Evolutionary conservation across 371 early-diverging fungal genomes (phyloP).

Genomic region (Batkoa obscura): DNA sequence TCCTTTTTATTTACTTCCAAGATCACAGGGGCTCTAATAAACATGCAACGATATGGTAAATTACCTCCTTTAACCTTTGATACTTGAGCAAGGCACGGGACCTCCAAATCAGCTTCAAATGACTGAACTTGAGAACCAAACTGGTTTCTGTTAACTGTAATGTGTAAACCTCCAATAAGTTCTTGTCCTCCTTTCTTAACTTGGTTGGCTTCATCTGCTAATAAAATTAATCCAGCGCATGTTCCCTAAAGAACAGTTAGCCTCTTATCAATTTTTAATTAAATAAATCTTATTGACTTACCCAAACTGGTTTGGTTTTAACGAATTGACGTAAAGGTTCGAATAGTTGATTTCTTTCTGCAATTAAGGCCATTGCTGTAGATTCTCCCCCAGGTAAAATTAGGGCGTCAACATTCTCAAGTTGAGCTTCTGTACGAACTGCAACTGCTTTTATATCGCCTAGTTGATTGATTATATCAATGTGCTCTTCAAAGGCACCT

Average conservation of each 20-base stretch:
- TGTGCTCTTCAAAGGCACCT: slow-evolving; percentile 84
- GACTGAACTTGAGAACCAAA: slow-evolving; percentile 85
- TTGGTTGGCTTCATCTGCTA: slow-evolving; percentile 49
- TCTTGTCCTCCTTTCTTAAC: slow-evolving; percentile 72
- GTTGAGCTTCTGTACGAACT: slow-evolving; percentile 43
- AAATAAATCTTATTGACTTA: slow-evolving; percentile 6
- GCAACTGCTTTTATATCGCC: slow-evolving; percentile 36
- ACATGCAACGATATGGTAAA: slow-evolving; percentile 53
- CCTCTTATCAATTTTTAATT: neutral
- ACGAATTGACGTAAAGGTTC: slow-evolving; percentile 57
- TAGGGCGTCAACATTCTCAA: slow-evolving; percentile 59
- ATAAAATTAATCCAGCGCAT: slow-evolving; percentile 90
- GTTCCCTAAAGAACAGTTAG: slow-evolving; percentile 37
- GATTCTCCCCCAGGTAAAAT: slow-evolving; percentile 92
- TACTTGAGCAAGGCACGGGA: slow-evolving; percentile 29
- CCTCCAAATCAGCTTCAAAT: slow-evolving; percentile 45
- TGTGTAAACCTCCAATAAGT: slow-evolving; percentile 59
- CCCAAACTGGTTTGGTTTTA: slow-evolving; percentile 63
- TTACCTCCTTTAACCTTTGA: slow-evolving; percentile 8
- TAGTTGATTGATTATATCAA: slow-evolving; percentile 32
- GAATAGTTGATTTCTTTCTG: slow-evolving; percentile 58
- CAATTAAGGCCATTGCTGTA: slow-evolving; percentile 78
- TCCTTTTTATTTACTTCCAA: slow-evolving; percentile 33
- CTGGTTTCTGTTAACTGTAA: slow-evolving; percentile 75
- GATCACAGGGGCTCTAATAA: slow-evolving; percentile 90